Conservation (phyloP, 2,329 filamentous ascomycete species). For the Fusarium decemcellulare region DNA sequence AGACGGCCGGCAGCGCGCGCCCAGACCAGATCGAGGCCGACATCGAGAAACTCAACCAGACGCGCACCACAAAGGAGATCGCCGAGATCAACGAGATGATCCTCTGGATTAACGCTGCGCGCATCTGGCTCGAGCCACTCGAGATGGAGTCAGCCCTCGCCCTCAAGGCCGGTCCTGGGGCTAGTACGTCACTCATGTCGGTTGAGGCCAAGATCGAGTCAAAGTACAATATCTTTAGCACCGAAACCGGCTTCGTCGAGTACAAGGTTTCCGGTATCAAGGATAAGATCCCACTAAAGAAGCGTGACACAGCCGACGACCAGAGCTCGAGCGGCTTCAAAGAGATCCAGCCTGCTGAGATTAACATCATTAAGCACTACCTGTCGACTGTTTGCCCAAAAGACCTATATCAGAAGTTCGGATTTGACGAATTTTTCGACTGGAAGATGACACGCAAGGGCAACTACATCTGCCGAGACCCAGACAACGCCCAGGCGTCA, state of each 20-base stretch:
- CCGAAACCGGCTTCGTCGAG: neutral
- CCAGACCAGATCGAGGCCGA: slow-evolving; percentile 52
- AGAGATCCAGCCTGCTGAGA: too few relatives aligned
- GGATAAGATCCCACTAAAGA: too few relatives aligned
- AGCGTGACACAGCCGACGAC: too few relatives aligned
- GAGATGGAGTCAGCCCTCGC: too few relatives aligned
- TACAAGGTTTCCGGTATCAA: neutral
- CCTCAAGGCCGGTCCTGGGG: slow-evolving; percentile 3
- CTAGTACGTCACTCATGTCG: slow-evolving; percentile 19
- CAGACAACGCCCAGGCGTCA: slow-evolving; percentile 40
- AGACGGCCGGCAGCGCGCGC: slow-evolving; percentile 48
- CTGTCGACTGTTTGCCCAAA: too few relatives aligned
- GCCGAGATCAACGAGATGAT: slow-evolving; percentile 56
- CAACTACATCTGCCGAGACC: too few relatives aligned
- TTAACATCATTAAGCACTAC: too few relatives aligned
- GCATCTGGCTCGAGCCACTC: slow-evolving; percentile 35
- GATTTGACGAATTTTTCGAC: too few relatives aligned
- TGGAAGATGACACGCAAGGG: too few relatives aligned
- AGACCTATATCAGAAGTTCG: too few relatives aligned
- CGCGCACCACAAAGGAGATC: slow-evolving; percentile 52
- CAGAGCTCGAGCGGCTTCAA: too few relatives aligned
- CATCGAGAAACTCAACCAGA: slow-evolving; percentile 49
- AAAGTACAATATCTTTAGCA: slow-evolving; percentile 21
- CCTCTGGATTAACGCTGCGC: slow-evolving; percentile 50
- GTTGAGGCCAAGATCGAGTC: slow-evolving; percentile 23